Evolutionary conservation across 208 protist genomes (phyloP).

Genomic region (Trypanosoma boissoni): DNA sequence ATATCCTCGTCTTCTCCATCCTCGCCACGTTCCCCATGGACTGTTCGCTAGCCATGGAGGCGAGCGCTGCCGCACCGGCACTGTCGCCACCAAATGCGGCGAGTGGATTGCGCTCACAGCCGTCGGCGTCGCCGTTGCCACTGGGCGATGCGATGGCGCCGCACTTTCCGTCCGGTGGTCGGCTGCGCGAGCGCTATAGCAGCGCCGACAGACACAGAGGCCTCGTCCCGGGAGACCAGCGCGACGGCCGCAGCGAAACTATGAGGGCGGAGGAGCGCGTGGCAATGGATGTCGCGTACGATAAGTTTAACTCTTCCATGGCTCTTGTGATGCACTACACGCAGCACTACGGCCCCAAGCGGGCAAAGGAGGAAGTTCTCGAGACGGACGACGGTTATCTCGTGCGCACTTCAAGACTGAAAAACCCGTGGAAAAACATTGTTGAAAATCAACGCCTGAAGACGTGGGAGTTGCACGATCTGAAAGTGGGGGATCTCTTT

Average conservation of each 20-base stretch:
- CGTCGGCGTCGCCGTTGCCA: neutral
- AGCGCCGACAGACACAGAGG: no score
- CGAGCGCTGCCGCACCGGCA: neutral
- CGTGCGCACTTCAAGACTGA: slow-evolving; percentile 18
- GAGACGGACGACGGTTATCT: slow-evolving; percentile 22
- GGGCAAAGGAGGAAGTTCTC: slow-evolving; percentile 8
- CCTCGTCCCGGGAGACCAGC: neutral
- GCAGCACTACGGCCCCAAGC: slow-evolving; percentile 19
- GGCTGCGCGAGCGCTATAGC: no score
- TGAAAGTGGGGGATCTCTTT: slow-evolving; percentile 32
- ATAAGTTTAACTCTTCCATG: slow-evolving; percentile 27
- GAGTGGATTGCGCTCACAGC: no score
- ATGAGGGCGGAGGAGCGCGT: neutral
- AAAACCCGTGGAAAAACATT: slow-evolving; percentile 31
- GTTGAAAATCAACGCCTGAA: slow-evolving; percentile 26
- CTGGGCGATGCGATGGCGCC: neutral
- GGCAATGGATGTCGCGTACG: slow-evolving; percentile 17
- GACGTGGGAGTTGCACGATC: slow-evolving; percentile 27
- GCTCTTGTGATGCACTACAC: slow-evolving; percentile 17
- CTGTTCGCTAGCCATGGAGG: neutral
- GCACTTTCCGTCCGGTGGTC: neutral
- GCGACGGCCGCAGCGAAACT: neutral
- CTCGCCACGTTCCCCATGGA: slow-evolving; percentile 18
- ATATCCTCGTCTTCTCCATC: slow-evolving; percentile 21
- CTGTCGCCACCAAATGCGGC: no score